A percentile compares a stretch with the other conserved stretches of the same genome.
phyloP scores from a whole-genome alignment of 2,329 filamentous ascomycete genomes.

The Pseudocercospora fuligena region DNA sequence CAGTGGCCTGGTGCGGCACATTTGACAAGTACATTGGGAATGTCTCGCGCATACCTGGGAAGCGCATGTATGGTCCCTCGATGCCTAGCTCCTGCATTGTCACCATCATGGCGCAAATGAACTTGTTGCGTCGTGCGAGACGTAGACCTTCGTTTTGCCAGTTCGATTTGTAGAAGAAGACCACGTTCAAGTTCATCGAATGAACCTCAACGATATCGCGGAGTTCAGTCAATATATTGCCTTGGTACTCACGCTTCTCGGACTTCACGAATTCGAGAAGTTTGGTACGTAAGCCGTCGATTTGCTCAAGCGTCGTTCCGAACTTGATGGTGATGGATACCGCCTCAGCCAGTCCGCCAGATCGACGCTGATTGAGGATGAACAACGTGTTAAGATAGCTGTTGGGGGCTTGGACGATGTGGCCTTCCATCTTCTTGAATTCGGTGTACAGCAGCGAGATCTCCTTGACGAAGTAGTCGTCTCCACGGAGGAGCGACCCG shows the following conservation, averaged over 20 bases:
- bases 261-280: slow-evolving; percentile 81
- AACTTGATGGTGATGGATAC: slow-evolving; percentile 85
- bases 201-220: slow-evolving; percentile 80
- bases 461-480: slow-evolving; percentile 96
- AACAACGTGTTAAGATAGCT: slow-evolving; percentile 86
- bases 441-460: slow-evolving; percentile 93
- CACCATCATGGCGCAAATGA: slow-evolving; percentile 88
- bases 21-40: slow-evolving; percentile 69
- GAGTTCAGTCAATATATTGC: slow-evolving; percentile 85
- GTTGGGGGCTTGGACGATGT: slow-evolving; percentile 94
- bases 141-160: slow-evolving; percentile 94
- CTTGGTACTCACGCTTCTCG: slow-evolving; percentile 88
- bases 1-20: slow-evolving; percentile 51
- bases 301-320: slow-evolving; percentile 80
- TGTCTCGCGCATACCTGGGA: slow-evolving; percentile 69
- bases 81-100: slow-evolving; percentile 83
- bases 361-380: slow-evolving; percentile 92
- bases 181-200: slow-evolving; percentile 84
- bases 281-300: slow-evolving; percentile 77
- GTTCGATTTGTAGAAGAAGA: slow-evolving; percentile 97
- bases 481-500: slow-evolving; percentile 75
- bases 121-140: slow-evolving; percentile 88
- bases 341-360: slow-evolving; percentile 84
- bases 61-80: slow-evolving; percentile 77
- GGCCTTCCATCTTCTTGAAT: slow-evolving; percentile 98